These are phyloP conservation scores for Sergeia podlipaevii DNA, from an alignment of 208 protist genomes.

Conservation along the genomic window DNA sequence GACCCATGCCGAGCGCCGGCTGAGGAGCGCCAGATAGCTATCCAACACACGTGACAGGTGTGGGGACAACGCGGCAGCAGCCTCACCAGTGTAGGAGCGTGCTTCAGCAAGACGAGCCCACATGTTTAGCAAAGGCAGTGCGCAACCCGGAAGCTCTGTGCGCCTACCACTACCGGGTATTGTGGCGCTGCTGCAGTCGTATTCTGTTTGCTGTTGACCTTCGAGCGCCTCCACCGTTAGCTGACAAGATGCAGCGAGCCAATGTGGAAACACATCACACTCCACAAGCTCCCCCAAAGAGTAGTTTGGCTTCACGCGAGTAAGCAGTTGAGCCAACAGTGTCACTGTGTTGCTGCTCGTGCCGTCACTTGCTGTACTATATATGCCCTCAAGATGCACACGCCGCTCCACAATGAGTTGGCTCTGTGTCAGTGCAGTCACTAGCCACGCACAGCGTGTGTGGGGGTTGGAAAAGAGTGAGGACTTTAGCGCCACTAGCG, in stretches of 20 bases:
- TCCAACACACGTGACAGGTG: constrained; percentile 9
- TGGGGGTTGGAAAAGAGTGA: constrained; percentile 17
- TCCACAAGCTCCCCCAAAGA: constrained; percentile 41
- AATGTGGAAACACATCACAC: constrained; percentile 23
- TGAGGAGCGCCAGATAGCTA: constrained; percentile 15
- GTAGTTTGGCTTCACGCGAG: constrained; percentile 57
- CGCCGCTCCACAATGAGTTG: constrained; percentile 40
- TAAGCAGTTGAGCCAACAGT: constrained; percentile 37
- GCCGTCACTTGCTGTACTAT: background rate
- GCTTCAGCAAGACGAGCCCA: constrained; percentile 32
- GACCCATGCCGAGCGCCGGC: too few relatives aligned
- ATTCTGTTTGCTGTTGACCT: background rate
- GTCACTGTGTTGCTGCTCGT: constrained; percentile 24
- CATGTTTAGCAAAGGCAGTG: constrained; percentile 27
- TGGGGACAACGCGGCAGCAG: constrained; percentile 11
- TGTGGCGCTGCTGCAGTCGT: constrained; percentile 21
- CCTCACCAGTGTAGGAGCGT: constrained; percentile 14
- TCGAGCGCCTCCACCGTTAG: constrained; percentile 18
- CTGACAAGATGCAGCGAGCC: constrained; percentile 16
- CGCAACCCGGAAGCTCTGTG: too few relatives aligned
- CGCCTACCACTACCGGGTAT: too few relatives aligned
- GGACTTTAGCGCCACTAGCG: constrained; percentile 21
- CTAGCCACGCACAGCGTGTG: constrained; percentile 27
- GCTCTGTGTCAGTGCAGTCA: constrained; percentile 38
- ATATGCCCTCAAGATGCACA: constrained; percentile 26